Percentiles rank a stretch among this genome's conserved stretches.
Evolutionary conservation across 176 grass and related monocot genomes (phyloP).

Genomic region (Rhynchospora tenuis): DNA sequence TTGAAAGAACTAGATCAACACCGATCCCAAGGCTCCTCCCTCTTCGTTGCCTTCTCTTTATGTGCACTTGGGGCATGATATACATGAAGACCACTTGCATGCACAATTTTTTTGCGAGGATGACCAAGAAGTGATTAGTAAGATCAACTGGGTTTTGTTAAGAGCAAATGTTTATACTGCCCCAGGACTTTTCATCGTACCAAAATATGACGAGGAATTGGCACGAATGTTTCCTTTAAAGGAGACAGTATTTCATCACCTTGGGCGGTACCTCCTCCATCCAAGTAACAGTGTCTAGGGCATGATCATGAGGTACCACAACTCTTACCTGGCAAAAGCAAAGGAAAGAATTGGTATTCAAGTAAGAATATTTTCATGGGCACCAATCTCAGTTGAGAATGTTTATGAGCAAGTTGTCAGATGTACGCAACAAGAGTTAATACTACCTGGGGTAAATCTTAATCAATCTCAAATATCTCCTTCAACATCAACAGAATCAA

Average conservation of each 20-base stretch:
- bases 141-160: slow-evolving; percentile 54
- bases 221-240: slow-evolving; percentile 38
- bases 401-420: slow-evolving; percentile 33
- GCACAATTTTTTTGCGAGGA: slow-evolving; percentile 47
- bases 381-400: slow-evolving; percentile 19
- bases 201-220: slow-evolving; percentile 32
- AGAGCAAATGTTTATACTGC: slow-evolving; percentile 43
- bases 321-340: slow-evolving; percentile 30
- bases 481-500: neutral
- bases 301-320: slow-evolving; percentile 29
- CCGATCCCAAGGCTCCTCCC: neutral
- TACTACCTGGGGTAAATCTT: slow-evolving; percentile 23
- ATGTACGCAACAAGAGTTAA: slow-evolving; percentile 37
- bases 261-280: slow-evolving; percentile 45
- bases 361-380: slow-evolving; percentile 34
- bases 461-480: neutral
- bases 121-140: slow-evolving; percentile 34
- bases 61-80: slow-evolving; percentile 33
- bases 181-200: slow-evolving; percentile 38
- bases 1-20: neutral
- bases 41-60: slow-evolving; percentile 34
- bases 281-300: slow-evolving; percentile 50
- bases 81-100: neutral
- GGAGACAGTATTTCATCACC: slow-evolving; percentile 44
- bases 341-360: slow-evolving; percentile 38